phyloP scores from a whole-genome alignment of 176 grass and related monocot species.

The Hordeum vulgare region MorexV3_pseudomolecules_assembly NC_058519.1:253841861-253842360 shows the following conservation, averaged over 20 bases:
- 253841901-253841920: slow-evolving; percentile 68
- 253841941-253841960: slow-evolving; percentile 82
- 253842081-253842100: slow-evolving; percentile 72
- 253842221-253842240: no score
- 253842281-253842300: slow-evolving; percentile 23
- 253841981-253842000: background rate
- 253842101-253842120: slow-evolving; percentile 93
- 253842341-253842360: slow-evolving; percentile 73
- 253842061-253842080: slow-evolving; percentile 90
- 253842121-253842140: slow-evolving; percentile 38
- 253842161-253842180: background rate
- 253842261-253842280: background rate
- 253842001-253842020: slow-evolving; percentile 9
- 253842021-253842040: slow-evolving; percentile 15
- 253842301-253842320: slow-evolving; percentile 67
- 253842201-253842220: no score
- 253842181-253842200: no score
- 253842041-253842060: slow-evolving; percentile 81
- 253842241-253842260: no score
- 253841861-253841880: slow-evolving; percentile 88
- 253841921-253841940: slow-evolving; percentile 79
- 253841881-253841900: slow-evolving; percentile 68
- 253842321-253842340: slow-evolving; percentile 66
- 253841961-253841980: slow-evolving; percentile 50
- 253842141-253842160: slow-evolving; percentile 11